Evolutionary conservation across 495 filamentous ascomycete genomes (phyloP).

Genomic region (Neurospora sp.): DNA sequence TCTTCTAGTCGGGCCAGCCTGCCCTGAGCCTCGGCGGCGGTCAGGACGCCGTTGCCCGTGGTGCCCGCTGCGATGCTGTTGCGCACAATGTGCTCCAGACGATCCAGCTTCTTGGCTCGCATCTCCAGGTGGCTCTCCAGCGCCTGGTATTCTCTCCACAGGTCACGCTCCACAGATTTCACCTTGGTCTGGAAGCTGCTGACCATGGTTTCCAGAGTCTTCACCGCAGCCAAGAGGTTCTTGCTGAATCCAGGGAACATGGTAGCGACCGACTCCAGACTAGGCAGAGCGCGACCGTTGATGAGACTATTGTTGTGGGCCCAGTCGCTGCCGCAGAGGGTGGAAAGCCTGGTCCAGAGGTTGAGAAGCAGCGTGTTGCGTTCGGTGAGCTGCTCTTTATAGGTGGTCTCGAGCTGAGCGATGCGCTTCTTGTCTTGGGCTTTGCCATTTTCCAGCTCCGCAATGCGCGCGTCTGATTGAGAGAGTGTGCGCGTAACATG

Average conservation of each 20-base stretch:
- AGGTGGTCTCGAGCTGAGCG: slow-evolving; percentile 60
- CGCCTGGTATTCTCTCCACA: slow-evolving; percentile 82
- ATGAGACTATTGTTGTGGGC: slow-evolving; percentile 80
- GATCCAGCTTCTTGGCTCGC: slow-evolving; percentile 77
- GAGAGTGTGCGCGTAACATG: slow-evolving; percentile 72
- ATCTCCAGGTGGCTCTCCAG: slow-evolving; percentile 72
- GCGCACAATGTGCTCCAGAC: slow-evolving; percentile 65
- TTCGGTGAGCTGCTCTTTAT: slow-evolving; percentile 78
- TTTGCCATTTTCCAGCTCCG: slow-evolving; percentile 70
- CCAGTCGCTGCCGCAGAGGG: slow-evolving; percentile 88
- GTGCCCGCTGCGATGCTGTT: slow-evolving; percentile 36
- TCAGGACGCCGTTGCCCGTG: slow-evolving; percentile 18
- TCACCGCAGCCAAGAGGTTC: slow-evolving; percentile 77
- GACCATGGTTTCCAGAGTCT: slow-evolving; percentile 75
- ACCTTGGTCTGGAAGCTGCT: slow-evolving; percentile 72
- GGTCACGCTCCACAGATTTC: slow-evolving; percentile 72
- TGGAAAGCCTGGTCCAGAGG: slow-evolving; percentile 78
- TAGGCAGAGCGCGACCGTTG: slow-evolving; percentile 70
- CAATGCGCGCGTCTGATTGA: slow-evolving; percentile 70
- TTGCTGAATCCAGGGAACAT: slow-evolving; percentile 77
- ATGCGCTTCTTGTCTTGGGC: slow-evolving; percentile 66
- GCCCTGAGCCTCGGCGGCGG: slow-evolving; percentile 28
- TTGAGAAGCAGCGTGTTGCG: slow-evolving; percentile 78
- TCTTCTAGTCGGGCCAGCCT: slow-evolving; percentile 65
- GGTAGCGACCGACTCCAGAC: slow-evolving; percentile 69